Evolutionary conservation across 179 eudicot species (phyloP).

Genomic region (Spergularia azorica): DNA sequence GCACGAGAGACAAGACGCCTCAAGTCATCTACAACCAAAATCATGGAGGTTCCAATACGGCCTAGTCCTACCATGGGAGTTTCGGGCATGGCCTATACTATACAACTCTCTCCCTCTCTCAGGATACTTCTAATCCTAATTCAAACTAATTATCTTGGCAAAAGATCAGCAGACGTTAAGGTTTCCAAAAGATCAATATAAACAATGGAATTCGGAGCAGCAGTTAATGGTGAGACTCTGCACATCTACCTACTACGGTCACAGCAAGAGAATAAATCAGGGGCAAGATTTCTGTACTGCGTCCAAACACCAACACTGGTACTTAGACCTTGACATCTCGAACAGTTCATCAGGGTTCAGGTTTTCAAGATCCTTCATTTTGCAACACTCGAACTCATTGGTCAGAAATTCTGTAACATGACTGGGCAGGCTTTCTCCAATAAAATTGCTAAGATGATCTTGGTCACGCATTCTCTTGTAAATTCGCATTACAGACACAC

Average conservation of each 20-base stretch:
- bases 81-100: no score
- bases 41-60: no score
- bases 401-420: slow-evolving; percentile 17
- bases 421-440: slow-evolving; percentile 11
- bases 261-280: not conserved
- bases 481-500: slow-evolving; percentile 70
- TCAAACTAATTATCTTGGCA: no score
- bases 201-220: not conserved
- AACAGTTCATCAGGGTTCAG: slow-evolving; percentile 65
- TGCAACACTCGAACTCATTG: slow-evolving; percentile 35
- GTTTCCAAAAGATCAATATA: slow-evolving; percentile 1
- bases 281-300: slow-evolving; percentile 15
- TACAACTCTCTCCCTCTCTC: no score
- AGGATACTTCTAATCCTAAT: no score
- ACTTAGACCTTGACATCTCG: slow-evolving; percentile 63
- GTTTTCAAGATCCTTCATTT: slow-evolving; percentile 52
- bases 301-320: slow-evolving; percentile 78
- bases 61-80: no score
- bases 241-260: not conserved
- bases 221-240: not conserved
- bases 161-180: no score
- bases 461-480: slow-evolving; percentile 72
- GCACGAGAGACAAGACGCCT: no score
- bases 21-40: no score
- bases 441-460: slow-evolving; percentile 40